These are phyloP conservation scores for Acmispon strigosus DNA, from an alignment of 306 rosid species.

Conservation along the genomic window DNA sequence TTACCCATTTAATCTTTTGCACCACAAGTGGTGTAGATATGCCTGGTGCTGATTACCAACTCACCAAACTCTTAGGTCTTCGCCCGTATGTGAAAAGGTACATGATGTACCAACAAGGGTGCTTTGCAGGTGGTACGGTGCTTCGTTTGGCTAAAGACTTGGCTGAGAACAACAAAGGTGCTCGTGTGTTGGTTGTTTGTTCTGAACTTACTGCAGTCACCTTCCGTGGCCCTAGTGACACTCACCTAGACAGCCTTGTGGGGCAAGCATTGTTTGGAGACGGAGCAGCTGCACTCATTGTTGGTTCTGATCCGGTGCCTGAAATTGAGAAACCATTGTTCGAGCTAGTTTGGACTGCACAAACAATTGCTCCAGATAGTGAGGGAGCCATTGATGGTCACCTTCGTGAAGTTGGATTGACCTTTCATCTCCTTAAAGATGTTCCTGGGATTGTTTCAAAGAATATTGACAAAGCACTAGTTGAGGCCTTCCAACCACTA, in stretches of 20 bases:
- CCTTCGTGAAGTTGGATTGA: conserved; percentile 29
- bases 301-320: conserved; percentile 57
- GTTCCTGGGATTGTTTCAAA: conserved; percentile 33
- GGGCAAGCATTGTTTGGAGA: conserved; percentile 35
- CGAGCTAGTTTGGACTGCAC: conserved; percentile 59
- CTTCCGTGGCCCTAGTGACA: conserved; percentile 31
- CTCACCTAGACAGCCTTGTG: conserved; percentile 29
- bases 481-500: conserved; percentile 22
- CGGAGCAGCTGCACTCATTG: conserved; percentile 42
- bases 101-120: no score
- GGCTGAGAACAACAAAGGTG: conserved; percentile 35
- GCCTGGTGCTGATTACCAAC: no score
- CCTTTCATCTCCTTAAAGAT: conserved; percentile 35
- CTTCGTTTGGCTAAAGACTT: conserved; percentile 38
- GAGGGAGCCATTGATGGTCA: conserved; percentile 48
- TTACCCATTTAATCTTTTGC: no score
- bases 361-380: conserved; percentile 64
- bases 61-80: no score
- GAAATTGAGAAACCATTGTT: conserved; percentile 53
- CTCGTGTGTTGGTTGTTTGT: conserved; percentile 31
- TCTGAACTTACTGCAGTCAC: conserved; percentile 32
- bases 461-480: conserved; percentile 21
- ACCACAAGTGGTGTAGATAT: no score
- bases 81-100: no score
- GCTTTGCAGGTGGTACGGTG: conserved; percentile 17